Evolutionary conservation across 2,329 filamentous ascomycete genomes (phyloP).

Genomic region (Talaromyces sp.): DNA sequence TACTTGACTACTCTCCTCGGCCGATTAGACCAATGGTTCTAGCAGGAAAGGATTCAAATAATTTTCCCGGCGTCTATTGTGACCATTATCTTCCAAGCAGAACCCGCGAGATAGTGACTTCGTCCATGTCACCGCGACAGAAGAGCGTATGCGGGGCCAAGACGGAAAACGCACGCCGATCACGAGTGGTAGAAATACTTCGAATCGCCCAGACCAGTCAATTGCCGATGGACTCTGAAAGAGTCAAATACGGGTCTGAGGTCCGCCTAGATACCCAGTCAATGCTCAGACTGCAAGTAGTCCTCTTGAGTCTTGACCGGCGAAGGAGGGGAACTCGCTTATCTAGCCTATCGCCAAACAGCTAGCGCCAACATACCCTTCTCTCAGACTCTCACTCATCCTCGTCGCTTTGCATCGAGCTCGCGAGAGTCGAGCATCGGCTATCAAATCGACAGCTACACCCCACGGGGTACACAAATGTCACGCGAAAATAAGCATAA

Average conservation of each 20-base stretch:
- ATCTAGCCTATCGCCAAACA: background rate
- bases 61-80: background rate
- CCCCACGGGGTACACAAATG: conserved; percentile 8
- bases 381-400: no score
- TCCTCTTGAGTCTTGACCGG: no score
- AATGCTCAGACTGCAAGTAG: background rate
- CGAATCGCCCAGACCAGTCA: background rate
- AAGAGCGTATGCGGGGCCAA: background rate
- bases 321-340: background rate
- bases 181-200: background rate
- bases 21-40: background rate
- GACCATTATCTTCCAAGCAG: no score
- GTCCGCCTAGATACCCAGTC: background rate
- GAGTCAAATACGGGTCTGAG: background rate
- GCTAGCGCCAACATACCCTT: background rate
- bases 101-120: background rate
- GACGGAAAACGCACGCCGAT: background rate
- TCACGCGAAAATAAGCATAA: conserved; percentile 8
- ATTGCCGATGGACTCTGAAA: background rate
- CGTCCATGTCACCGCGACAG: background rate
- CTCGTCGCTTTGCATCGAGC: background rate
- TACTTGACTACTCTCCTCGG: background rate
- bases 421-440: background rate
- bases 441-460: background rate
- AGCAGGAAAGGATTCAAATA: background rate